Evolutionary conservation across 495 filamentous ascomycete genomes (phyloP).

Genomic region (Aspergillus leporis): DNA sequence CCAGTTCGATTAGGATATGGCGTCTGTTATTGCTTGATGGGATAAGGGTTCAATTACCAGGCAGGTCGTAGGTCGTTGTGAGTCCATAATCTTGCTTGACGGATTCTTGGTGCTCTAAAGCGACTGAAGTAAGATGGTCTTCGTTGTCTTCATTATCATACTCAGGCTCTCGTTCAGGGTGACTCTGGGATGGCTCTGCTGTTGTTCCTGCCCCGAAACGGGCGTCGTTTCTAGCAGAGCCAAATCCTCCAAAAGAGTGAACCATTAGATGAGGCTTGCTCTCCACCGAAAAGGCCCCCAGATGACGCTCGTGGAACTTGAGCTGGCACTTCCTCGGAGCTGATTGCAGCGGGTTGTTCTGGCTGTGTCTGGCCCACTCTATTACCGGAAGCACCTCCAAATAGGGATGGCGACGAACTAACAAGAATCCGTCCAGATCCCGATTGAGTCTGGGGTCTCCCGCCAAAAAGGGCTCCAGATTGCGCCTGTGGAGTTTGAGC

Average conservation of each 20-base stretch:
- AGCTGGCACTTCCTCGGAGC: background rate
- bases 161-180: background rate
- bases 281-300: background rate
- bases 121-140: background rate
- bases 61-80: constrained; percentile 64
- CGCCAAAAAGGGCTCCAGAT: background rate
- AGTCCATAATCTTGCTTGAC: constrained; percentile 50
- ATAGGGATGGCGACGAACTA: background rate
- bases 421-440: background rate
- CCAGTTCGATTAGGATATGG: constrained; percentile 45
- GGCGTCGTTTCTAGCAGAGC: no score
- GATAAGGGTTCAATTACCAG: constrained; percentile 48
- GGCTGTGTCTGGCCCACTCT: background rate
- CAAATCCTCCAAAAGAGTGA: background rate
- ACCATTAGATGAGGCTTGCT: no score
- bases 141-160: constrained; percentile 5
- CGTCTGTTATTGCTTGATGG: constrained; percentile 42
- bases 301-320: background rate
- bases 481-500: background rate
- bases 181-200: background rate
- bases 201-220: no score
- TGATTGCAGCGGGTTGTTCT: background rate
- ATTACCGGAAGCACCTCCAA: background rate
- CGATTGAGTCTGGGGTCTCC: no score
- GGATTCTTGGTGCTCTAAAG: constrained; percentile 33